Conservation (phyloP, 768 basidiomycete genomes). For the Hypsizygus marmoreus region DNA sequence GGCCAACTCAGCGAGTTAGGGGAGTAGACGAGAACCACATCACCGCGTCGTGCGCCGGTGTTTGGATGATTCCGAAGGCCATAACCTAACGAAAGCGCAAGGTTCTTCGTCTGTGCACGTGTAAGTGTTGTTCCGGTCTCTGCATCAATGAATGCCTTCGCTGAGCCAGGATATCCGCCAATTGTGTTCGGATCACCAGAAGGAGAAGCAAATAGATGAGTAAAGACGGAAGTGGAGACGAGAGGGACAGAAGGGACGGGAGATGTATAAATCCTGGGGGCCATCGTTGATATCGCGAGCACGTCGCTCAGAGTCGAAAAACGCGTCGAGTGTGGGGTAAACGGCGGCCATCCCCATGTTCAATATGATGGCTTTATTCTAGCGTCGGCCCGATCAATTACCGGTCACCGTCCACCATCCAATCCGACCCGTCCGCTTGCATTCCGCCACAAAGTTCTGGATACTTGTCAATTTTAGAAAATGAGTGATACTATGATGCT, state of each 20-base stretch:
- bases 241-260: conserved; percentile 39
- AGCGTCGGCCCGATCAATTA: too few relatives aligned
- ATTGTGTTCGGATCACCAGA: conserved; percentile 28
- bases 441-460: too few relatives aligned
- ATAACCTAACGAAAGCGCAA: conserved; percentile 57
- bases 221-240: conserved; percentile 46
- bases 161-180: conserved; percentile 43
- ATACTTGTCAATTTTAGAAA: too few relatives aligned
- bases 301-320: background rate
- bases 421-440: too few relatives aligned
- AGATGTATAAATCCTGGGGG: conserved; percentile 51
- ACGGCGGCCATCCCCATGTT: too few relatives aligned
- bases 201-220: conserved; percentile 43
- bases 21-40: conserved; percentile 66
- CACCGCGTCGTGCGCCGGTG: conserved; percentile 44
- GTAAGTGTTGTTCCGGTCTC: conserved; percentile 56
- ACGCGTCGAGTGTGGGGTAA: too few relatives aligned
- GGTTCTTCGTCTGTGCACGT: conserved; percentile 51
- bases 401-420: too few relatives aligned
- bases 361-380: too few relatives aligned
- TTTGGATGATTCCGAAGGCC: conserved; percentile 52
- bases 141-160: conserved; percentile 69
- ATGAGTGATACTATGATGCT: too few relatives aligned
- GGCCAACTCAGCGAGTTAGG: conserved; percentile 65
- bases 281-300: conserved; percentile 24